Evolutionary conservation across 192 early-diverging fungal genomes (phyloP).

Genomic region (Coemansia sp.): DNA sequence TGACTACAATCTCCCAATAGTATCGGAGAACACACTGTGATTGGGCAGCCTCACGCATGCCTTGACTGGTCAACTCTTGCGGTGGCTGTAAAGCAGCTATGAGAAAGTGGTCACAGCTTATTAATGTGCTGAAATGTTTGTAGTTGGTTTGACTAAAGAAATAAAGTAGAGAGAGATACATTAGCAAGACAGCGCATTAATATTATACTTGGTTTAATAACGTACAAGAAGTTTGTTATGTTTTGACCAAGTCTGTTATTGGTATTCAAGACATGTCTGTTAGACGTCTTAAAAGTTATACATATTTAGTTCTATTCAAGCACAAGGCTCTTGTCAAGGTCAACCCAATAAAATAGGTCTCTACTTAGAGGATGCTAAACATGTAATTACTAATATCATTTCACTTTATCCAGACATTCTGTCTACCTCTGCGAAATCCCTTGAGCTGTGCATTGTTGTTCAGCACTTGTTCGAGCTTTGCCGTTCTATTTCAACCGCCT

Average conservation of each 20-base stretch:
- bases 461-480: slow-evolving; percentile 80
- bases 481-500: slow-evolving; percentile 73
- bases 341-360: slow-evolving; percentile 65
- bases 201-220: too few species aligned
- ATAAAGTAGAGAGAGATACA: too few species aligned
- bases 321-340: slow-evolving; percentile 67
- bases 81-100: not conserved
- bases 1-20: not conserved
- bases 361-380: slow-evolving; percentile 70
- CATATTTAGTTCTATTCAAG: slow-evolving; percentile 92
- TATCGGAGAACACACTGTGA: not conserved
- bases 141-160: too few species aligned
- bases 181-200: too few species aligned
- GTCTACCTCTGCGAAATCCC: slow-evolving; percentile 55
- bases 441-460: slow-evolving; percentile 85
- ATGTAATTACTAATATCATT: slow-evolving; percentile 69
- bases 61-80: not conserved
- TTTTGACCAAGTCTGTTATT: slow-evolving; percentile 89
- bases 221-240: slow-evolving; percentile 25
- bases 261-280: slow-evolving; percentile 89
- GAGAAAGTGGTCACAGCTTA: not conserved
- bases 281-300: slow-evolving; percentile 91
- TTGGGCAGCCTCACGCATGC: slow-evolving; percentile 19
- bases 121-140: too few species aligned
- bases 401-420: slow-evolving; percentile 86